Evolutionary conservation across 2,329 filamentous ascomycete species (phyloP).

Genomic region (Lecanicillium sp.): DNA sequence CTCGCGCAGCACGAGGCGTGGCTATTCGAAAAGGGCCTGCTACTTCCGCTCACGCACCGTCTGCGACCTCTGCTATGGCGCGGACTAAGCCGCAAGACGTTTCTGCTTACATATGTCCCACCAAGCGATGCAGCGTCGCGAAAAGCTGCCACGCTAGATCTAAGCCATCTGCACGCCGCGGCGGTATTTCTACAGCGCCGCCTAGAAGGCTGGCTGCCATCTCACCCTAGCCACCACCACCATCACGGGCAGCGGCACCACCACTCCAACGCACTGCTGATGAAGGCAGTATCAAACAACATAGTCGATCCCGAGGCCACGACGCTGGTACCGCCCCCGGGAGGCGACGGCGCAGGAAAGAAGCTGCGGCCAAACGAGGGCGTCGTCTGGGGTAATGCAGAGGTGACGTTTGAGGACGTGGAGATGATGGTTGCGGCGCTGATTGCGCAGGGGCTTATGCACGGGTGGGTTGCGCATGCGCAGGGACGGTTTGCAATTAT

Average conservation of each 20-base stretch:
- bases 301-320: conserved; percentile 26
- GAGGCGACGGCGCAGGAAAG: conserved; percentile 25
- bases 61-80: conserved; percentile 81
- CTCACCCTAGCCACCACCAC: conserved; percentile 17
- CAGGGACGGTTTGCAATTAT: conserved; percentile 73
- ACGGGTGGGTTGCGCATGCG: conserved; percentile 75
- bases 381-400: conserved; percentile 54
- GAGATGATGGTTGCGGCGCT: conserved; percentile 71
- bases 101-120: conserved; percentile 68
- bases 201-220: conserved; percentile 48
- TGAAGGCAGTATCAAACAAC: conserved; percentile 43
- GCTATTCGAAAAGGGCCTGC: conserved; percentile 67
- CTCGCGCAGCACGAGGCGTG: conserved; percentile 58
- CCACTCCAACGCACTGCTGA: conserved; percentile 41
- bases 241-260: conserved; percentile 25
- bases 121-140: conserved; percentile 46
- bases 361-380: conserved; percentile 49
- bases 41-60: conserved; percentile 67
- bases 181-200: conserved; percentile 58
- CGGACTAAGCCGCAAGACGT: conserved; percentile 67
- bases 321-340: conserved; percentile 39
- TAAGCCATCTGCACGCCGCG: conserved; percentile 57
- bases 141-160: conserved; percentile 65
- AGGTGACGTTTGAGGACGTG: conserved; percentile 54
- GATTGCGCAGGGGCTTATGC: conserved; percentile 70